Evolutionary conservation across 2,329 filamentous ascomycete species (phyloP), one percentile per base, ranked within the genome.

Genomic region (Sclerotinia subarctica): DNA sequence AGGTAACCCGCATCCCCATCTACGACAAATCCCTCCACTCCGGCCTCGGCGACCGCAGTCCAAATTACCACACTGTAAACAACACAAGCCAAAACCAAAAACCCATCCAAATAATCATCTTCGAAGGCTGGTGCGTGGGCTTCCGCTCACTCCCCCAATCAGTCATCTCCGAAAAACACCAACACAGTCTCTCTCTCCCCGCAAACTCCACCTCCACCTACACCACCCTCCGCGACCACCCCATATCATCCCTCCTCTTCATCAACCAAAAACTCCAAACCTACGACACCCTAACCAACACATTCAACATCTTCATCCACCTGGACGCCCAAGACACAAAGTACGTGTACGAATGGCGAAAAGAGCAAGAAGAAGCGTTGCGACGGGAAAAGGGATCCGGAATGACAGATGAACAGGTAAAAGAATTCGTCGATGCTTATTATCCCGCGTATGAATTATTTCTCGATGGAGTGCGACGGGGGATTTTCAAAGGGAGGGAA

Each of bases 101-200:
- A 1, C 69, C 66, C 8, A 77, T 78, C 32, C 72, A 80, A 4
- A 82, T 91, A 1, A 82, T 92, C 0, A 83, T 92, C 32, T 89
- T 92, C 70, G 89, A 92, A 77, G 89, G 89, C 2, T 92, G 89
- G 89, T 90, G 87, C 76, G 84, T 91, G 2, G 89, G 89, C 0
- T 92, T 92, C 76, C 83, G 84, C 11, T 79, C 88, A 0, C 78
- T 90, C 29, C 74, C 80, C 24, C 78, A 82, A 1, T 72, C 76
- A 0, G 79, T 79, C 0, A 73, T 91, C 1, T 77, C 79, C 68
- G 69, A 74, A 38, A 85, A 83, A 81, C 76, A 81, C 70, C 73
- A 77, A 76, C 29, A 26, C 1, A 62, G 57, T 21, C 46, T 42
- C 1, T 24, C 35, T 0, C 65, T 59, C 5, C 52, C 64, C 2